Conservation (phyloP, 345 rosid genomes). For the Alliaria petiolata region DNA sequence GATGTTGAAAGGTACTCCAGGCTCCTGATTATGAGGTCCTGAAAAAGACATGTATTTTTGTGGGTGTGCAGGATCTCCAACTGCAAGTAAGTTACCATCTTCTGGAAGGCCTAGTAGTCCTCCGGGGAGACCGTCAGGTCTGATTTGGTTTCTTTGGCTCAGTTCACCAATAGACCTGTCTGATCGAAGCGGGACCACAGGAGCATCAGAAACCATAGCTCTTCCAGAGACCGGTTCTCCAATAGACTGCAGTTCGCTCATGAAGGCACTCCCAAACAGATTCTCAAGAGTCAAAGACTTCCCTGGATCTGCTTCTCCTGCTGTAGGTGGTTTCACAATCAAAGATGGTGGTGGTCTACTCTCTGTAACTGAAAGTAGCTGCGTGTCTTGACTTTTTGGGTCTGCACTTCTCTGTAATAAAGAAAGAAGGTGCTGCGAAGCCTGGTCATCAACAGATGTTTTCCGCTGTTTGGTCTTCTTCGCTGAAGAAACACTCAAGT, state of each 20-base stretch:
- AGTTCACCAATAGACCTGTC: conserved; percentile 34
- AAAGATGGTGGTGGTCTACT: conserved; percentile 19
- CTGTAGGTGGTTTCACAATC: conserved; percentile 16
- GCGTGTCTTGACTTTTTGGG: conserved; percentile 28
- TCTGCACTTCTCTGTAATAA: conserved; percentile 60
- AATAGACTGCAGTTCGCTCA: conserved; percentile 83
- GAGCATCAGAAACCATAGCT: conserved; percentile 41
- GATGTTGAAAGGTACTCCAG: conserved; percentile 43
- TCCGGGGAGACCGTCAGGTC: conserved; percentile 46
- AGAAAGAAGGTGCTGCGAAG: conserved; percentile 88
- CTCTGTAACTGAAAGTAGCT: conserved; percentile 33
- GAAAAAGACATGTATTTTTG: conserved; percentile 25
- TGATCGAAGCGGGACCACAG: conserved; percentile 31
- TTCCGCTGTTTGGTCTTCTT: conserved; percentile 42
- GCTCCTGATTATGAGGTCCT: conserved; percentile 51
- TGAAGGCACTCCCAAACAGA: conserved; percentile 92
- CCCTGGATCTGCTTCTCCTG: conserved; percentile 42
- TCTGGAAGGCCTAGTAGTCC: conserved; percentile 41
- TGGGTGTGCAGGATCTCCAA: conserved; percentile 39
- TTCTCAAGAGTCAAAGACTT: conserved; percentile 82
- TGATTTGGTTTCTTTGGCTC: conserved; percentile 40
- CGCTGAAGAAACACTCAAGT: conserved; percentile 33
- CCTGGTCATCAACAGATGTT: conserved; percentile 49
- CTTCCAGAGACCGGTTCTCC: conserved; percentile 55
- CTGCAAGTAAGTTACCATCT: conserved; percentile 40